A percentile compares a stretch with the other conserved stretches of the same genome.
phyloP scores from a whole-genome alignment of 2,329 filamentous ascomycete genomes.

The Boeremia exigua region DNA sequence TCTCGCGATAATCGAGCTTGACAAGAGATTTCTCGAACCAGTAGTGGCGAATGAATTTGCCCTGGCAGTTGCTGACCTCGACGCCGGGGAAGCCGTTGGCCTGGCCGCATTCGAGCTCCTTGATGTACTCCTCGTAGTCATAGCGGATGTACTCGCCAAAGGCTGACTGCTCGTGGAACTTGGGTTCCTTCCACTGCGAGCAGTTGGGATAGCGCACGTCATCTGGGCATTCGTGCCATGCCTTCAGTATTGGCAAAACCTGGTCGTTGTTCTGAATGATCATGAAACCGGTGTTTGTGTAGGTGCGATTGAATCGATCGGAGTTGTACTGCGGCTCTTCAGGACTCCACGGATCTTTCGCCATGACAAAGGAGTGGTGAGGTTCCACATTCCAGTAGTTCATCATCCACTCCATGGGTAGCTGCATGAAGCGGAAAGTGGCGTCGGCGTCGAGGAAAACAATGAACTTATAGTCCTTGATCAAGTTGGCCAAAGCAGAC shows the following conservation, averaged over 20 bases:
- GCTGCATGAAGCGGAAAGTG: slow-evolving; percentile 53
- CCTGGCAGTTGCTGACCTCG: slow-evolving; percentile 43
- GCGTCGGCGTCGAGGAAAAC: slow-evolving; percentile 59
- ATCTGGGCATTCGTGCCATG: slow-evolving; percentile 54
- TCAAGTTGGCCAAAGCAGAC: slow-evolving; percentile 44
- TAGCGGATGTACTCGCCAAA: slow-evolving; percentile 50
- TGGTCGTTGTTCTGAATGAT: slow-evolving; percentile 59
- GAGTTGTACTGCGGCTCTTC: slow-evolving; percentile 47
- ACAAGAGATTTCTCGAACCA: slow-evolving; percentile 47
- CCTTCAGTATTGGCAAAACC: slow-evolving; percentile 57
- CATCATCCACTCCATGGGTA: slow-evolving; percentile 59
- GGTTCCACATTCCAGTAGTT: slow-evolving; percentile 57
- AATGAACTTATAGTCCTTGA: slow-evolving; percentile 52
- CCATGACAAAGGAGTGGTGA: slow-evolving; percentile 54
- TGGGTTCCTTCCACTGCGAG: slow-evolving; percentile 47
- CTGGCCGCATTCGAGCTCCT: slow-evolving; percentile 47
- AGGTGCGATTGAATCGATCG: slow-evolving; percentile 50
- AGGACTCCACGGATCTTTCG: slow-evolving; percentile 51
- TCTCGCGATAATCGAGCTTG: slow-evolving; percentile 43
- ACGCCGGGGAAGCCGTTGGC: slow-evolving; percentile 49
- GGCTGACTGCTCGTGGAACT: slow-evolving; percentile 49
- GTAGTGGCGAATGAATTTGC: slow-evolving; percentile 47
- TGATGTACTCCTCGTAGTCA: slow-evolving; percentile 47
- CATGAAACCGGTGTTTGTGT: slow-evolving; percentile 62
- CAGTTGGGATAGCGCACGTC: slow-evolving; percentile 45